These are phyloP conservation scores for Jamesozyma rosinii DNA, from an alignment of 805 yeast genomes.

Conservation along the genomic window DNA sequence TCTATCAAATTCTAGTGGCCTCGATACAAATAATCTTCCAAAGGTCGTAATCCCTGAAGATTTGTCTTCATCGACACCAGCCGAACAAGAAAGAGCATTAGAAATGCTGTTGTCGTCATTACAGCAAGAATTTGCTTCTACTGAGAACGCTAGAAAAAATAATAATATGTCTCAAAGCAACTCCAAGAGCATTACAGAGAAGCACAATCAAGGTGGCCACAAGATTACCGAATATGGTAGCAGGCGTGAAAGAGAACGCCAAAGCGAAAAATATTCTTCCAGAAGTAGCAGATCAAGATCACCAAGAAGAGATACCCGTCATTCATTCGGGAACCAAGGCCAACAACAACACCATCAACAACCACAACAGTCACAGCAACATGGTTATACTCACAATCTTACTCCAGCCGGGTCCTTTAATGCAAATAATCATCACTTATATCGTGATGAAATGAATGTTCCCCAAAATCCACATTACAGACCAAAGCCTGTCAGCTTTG, in stretches of 20 bases:
- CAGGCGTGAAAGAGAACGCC: constrained; percentile 29
- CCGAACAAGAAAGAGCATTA: constrained; percentile 36
- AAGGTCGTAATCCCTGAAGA: constrained; percentile 16
- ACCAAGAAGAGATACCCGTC: constrained; percentile 25
- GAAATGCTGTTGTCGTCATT: constrained; percentile 32
- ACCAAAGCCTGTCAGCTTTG: constrained; percentile 63
- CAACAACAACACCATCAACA: not conserved
- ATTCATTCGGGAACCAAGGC: constrained; percentile 1
- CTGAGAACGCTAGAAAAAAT: constrained; percentile 10
- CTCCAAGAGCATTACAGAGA: not conserved
- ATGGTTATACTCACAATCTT: constrained; percentile 1
- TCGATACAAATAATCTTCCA: constrained; percentile 9
- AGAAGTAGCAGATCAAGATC: constrained; percentile 47
- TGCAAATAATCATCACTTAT: constrained; percentile 28
- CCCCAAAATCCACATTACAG: constrained; percentile 71
- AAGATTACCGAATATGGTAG: constrained; percentile 26
- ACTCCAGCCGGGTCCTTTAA: constrained; percentile 6
- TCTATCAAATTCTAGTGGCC: constrained; percentile 18
- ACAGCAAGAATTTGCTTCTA: constrained; percentile 16
- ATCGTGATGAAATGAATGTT: constrained; percentile 48
- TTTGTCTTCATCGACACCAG: constrained; percentile 20
- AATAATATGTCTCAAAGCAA: constrained; percentile 3
- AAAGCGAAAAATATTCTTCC: constrained; percentile 20
- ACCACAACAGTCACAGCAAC: not conserved
- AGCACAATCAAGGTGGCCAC: not conserved